These are phyloP conservation scores for Nicotiana obtusifolia DNA, from an alignment of 257 asterid genomes.

Conservation along the genomic window DNA sequence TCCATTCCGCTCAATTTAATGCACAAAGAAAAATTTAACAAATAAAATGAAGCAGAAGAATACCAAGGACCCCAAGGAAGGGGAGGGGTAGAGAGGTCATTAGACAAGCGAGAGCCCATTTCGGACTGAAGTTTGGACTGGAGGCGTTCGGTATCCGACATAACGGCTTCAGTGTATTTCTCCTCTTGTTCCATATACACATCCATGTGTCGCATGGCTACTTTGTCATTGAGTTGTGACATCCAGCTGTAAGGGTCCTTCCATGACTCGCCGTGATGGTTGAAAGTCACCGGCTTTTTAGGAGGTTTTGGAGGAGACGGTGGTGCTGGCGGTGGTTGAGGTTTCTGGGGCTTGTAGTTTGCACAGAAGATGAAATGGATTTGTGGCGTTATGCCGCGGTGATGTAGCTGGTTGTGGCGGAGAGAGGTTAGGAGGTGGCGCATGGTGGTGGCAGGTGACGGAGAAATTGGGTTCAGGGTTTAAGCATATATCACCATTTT, in stretches of 20 bases:
- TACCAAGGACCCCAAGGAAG: constrained; percentile 95
- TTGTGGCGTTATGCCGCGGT: constrained; percentile 1
- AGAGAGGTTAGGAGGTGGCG: constrained; percentile 52
- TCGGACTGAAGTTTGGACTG: constrained; percentile 83
- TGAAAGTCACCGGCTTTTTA: constrained; percentile 53
- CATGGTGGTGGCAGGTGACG: constrained; percentile 35
- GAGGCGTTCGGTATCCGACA: constrained; percentile 70
- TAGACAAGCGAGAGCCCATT: constrained; percentile 72
- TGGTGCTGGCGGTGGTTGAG: constrained; percentile 62
- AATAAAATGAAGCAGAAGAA: background rate
- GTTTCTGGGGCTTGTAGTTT: constrained; percentile 64
- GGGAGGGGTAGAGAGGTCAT: constrained; percentile 82
- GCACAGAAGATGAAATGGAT: constrained; percentile 28
- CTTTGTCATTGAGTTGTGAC: constrained; percentile 79
- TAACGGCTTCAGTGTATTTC: constrained; percentile 88
- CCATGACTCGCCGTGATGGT: constrained; percentile 82
- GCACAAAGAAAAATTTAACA: background rate
- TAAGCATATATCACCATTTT: background rate
- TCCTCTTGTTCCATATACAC: constrained; percentile 98
- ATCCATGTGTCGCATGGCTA: constrained; percentile 98
- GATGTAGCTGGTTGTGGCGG: constrained; percentile 38
- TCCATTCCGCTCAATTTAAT: background rate
- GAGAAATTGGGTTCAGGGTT: constrained; percentile 8
- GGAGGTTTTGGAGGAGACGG: constrained; percentile 88
- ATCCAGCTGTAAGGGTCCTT: constrained; percentile 86